Evolutionary conservation across 202 grass and related monocot species (phyloP), one percentile per base, ranked within the genome.

Genomic region (Setaria viridis): DNA sequence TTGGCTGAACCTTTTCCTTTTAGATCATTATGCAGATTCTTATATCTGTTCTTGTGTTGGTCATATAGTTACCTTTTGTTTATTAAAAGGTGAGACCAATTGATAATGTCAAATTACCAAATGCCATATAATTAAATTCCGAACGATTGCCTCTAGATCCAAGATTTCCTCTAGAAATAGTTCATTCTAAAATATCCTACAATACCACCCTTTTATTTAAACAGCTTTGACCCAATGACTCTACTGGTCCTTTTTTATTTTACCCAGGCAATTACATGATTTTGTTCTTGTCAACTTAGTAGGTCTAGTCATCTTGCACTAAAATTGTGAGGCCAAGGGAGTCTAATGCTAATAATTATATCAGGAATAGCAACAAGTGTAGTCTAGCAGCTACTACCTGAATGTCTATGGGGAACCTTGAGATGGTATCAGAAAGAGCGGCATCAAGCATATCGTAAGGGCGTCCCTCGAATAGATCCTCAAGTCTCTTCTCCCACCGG

Each of bases 401-500:
- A 71, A 98, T 98, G 63, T 98, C 96, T 54, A 98, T 91, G 14
- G 96, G 93, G 87, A 95, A 98, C 76, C 62, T 98, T 45, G 84
- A 58, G 64, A 94, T 91, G 12, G 91, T 92, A 47, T 95, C 93
- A 35, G 96, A 98, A 67, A 98, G 93, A 46, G 93, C 93, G 0
- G 96, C 96, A 77, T 98, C 96, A 34, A 98, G 91, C 93, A 98
- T 98, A 85, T 98, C 96, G 10, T 95, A 98, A 72, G 96, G 93
- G 62, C 84, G 91, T 9, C 96, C 93, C 0, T 67, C 30, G 67
- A 98, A 98, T 7, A 95, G 89, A 87, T 95, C 93, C 53, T 98
- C 96, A 71, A 98, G 89, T 79, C 93, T 94, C 39, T 63, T 75
- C 49, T 99, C 96, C 96, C 96, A 99, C 74, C 96, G 49, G 78